Conservation (phyloP, 1,139 yeast genomes). For the Saccharomyces hybrid region DNA sequence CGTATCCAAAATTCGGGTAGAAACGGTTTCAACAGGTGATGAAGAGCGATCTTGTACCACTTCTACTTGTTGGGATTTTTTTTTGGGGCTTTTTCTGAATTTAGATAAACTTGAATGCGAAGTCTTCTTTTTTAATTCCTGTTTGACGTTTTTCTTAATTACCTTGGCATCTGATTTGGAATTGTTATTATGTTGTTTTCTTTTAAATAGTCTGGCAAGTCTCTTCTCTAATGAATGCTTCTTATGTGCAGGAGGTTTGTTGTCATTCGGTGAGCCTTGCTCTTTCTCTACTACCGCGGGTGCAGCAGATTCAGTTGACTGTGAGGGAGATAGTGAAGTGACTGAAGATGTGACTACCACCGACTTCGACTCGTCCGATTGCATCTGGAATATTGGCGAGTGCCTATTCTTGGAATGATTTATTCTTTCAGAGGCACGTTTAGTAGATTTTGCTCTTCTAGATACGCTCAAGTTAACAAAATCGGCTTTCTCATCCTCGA, state of each 20-base stretch:
- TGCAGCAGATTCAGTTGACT: background rate
- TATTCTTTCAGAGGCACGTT: slow-evolving; percentile 9
- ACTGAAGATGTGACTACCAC: background rate
- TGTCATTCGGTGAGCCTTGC: background rate
- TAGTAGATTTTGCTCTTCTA: slow-evolving; percentile 6
- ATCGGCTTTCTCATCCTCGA: slow-evolving; percentile 4
- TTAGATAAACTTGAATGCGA: slow-evolving; percentile 10
- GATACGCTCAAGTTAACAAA: slow-evolving; percentile 10
- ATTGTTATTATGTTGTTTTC: slow-evolving; percentile 8
- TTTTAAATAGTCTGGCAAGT: slow-evolving; percentile 23
- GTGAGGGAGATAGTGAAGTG: background rate
- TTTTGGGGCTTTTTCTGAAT: slow-evolving; percentile 9
- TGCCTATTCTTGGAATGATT: slow-evolving; percentile 26
- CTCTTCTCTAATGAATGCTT: slow-evolving; percentile 19
- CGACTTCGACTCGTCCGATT: background rate
- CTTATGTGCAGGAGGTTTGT: background rate
- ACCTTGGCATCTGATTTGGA: background rate
- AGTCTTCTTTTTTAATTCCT: slow-evolving; percentile 13
- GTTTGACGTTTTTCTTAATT: background rate
- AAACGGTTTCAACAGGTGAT: background rate
- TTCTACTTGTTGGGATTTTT: slow-evolving; percentile 1
- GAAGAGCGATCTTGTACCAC: background rate
- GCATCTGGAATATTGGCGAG: slow-evolving; percentile 10
- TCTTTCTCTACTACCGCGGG: slow-evolving; percentile 1
- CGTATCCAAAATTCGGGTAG: background rate